Evolutionary conservation across 306 rosid genomes (phyloP).

Genomic region (Malus orientalis): DNA sequence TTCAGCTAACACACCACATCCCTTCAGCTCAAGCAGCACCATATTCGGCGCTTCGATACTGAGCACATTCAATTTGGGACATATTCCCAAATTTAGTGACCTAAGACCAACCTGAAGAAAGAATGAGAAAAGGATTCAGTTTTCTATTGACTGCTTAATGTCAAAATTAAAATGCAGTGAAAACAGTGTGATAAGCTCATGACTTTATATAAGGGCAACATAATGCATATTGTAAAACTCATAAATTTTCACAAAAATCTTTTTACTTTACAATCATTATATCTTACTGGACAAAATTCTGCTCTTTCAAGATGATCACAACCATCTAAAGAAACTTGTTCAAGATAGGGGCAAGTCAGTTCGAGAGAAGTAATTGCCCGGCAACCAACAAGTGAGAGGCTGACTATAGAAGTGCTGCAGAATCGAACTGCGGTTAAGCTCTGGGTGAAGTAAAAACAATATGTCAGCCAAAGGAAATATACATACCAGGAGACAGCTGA

Average conservation of each 20-base stretch:
- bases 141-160: not conserved
- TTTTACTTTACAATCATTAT: not conserved
- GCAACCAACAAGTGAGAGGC: slow-evolving; percentile 94
- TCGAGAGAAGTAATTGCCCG: slow-evolving; percentile 71
- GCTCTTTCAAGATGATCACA: slow-evolving; percentile 93
- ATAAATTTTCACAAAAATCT: not conserved
- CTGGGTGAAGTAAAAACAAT: slow-evolving; percentile 39
- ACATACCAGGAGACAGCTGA: not conserved
- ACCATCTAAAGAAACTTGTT: slow-evolving; percentile 88
- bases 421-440: slow-evolving; percentile 75
- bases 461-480: slow-evolving; percentile 5
- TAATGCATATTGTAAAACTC: not conserved
- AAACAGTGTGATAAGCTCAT: not conserved
- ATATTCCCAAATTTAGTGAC: slow-evolving; percentile 86
- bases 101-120: slow-evolving; percentile 78
- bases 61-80: slow-evolving; percentile 78
- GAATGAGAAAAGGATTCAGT: not conserved
- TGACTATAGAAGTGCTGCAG: slow-evolving; percentile 61
- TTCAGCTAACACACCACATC: slow-evolving; percentile 87
- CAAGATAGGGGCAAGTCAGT: slow-evolving; percentile 75
- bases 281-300: slow-evolving; percentile 80
- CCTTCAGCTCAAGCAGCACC: slow-evolving; percentile 91
- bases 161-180: not conserved
- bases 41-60: slow-evolving; percentile 64
- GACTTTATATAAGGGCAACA: not conserved